phyloP scores from a whole-genome alignment of 148 eudicot species.

The Polygonum aviculare region DNA sequence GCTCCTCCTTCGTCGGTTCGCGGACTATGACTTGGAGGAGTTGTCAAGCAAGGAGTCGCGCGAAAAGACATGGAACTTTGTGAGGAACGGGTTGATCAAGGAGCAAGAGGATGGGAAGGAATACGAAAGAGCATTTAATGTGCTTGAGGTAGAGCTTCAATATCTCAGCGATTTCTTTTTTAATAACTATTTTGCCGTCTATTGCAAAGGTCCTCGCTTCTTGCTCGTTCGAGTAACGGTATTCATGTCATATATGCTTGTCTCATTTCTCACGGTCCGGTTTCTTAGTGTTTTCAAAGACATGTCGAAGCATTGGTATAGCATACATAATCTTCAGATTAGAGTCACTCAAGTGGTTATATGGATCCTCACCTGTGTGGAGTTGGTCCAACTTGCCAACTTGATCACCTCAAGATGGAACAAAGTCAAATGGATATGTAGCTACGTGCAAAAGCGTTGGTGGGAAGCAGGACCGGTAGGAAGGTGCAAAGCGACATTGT shows the following conservation, averaged over 20 bases:
- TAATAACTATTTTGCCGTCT: background rate
- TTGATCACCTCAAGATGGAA: background rate
- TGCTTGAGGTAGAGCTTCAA: background rate
- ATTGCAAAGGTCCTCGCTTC: background rate
- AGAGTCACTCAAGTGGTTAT: background rate
- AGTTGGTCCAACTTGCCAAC: background rate
- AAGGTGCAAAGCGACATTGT: background rate
- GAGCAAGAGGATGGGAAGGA: background rate
- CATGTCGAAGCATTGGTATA: background rate
- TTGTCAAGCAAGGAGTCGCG: background rate
- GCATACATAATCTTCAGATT: background rate
- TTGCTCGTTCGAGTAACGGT: background rate
- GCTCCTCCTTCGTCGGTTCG: background rate
- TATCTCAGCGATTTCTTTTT: background rate
- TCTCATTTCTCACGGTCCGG: background rate
- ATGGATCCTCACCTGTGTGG: background rate
- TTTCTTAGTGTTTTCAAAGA: background rate
- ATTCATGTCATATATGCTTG: background rate
- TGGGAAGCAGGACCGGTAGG: background rate
- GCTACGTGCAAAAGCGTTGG: background rate
- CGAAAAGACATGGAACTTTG: background rate
- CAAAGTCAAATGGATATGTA: background rate
- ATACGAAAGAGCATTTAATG: background rate
- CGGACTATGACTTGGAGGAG: background rate
- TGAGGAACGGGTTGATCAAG: background rate